Conservation (phyloP, 2,329 filamentous ascomycete genomes). For the Calycina herbarum region DNA sequence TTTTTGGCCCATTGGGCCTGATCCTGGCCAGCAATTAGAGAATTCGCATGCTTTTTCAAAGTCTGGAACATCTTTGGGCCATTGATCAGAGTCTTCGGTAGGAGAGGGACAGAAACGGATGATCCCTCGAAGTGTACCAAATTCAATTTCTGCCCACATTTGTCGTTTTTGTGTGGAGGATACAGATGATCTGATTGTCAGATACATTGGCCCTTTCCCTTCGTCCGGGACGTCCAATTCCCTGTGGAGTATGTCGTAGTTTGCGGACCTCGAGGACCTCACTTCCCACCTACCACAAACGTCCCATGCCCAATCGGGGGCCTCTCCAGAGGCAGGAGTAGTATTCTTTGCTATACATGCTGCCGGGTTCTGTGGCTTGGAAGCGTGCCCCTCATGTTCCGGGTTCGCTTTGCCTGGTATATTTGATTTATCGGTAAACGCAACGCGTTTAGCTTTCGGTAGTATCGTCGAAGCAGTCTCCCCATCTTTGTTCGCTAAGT, state of each 20-base stretch:
- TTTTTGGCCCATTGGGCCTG: slow-evolving; percentile 9
- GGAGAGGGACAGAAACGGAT: slow-evolving; percentile 17
- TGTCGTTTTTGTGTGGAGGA: background rate
- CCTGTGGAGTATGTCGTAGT: background rate
- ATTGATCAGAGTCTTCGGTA: background rate
- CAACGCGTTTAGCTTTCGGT: slow-evolving; percentile 1
- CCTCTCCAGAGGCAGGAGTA: background rate
- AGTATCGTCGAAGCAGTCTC: background rate
- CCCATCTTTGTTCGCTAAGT: background rate
- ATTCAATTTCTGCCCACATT: slow-evolving; percentile 16
- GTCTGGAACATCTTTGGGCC: background rate
- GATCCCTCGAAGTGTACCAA: slow-evolving; percentile 15
- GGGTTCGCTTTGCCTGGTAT: background rate
- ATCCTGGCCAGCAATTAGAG: slow-evolving; percentile 13
- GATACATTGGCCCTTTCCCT: background rate
- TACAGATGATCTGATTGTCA: background rate
- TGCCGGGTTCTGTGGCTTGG: background rate
- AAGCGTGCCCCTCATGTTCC: background rate
- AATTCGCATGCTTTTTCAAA: slow-evolving; percentile 15
- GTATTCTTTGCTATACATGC: background rate
- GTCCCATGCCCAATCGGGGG: slow-evolving; percentile 2
- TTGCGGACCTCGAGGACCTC: background rate
- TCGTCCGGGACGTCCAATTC: background rate
- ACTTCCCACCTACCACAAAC: background rate
- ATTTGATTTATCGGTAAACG: background rate